These are phyloP conservation scores for Dicorynia guianensis DNA, from an alignment of 306 rosid genomes.

Conservation along the genomic window DNA sequence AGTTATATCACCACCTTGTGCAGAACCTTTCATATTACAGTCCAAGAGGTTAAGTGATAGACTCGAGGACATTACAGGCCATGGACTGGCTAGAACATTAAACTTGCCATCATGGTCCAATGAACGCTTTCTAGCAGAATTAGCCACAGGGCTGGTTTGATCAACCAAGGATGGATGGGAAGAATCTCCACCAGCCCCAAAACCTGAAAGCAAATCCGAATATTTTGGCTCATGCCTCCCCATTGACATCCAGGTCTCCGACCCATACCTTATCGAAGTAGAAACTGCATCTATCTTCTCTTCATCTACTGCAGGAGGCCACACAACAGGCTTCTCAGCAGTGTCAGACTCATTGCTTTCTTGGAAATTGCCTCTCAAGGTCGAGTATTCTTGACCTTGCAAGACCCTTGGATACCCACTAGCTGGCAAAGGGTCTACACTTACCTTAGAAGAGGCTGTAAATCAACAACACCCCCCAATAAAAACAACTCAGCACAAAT, in stretches of 20 bases:
- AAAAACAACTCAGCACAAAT: slow-evolving; percentile 21
- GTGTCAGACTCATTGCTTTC: slow-evolving; percentile 67
- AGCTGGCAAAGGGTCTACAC: slow-evolving; percentile 67
- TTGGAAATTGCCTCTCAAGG: slow-evolving; percentile 72
- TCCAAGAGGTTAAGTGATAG: slow-evolving; percentile 66
- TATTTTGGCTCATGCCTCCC: slow-evolving; percentile 79
- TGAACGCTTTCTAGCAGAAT: slow-evolving; percentile 55
- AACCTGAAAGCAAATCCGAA: slow-evolving; percentile 83
- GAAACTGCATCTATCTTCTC: slow-evolving; percentile 68
- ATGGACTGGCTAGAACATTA: slow-evolving; percentile 50
- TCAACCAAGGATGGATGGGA: slow-evolving; percentile 52
- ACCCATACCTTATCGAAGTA: slow-evolving; percentile 65
- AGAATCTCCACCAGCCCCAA: slow-evolving; percentile 61
- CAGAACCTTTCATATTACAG: slow-evolving; percentile 60
- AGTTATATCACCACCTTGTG: slow-evolving; percentile 54
- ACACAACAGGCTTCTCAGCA: slow-evolving; percentile 68
- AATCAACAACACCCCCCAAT: not conserved
- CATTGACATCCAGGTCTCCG: slow-evolving; percentile 68
- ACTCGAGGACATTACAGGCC: slow-evolving; percentile 65
- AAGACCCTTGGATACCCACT: slow-evolving; percentile 86
- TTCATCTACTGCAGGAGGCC: slow-evolving; percentile 68
- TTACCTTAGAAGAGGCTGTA: slow-evolving; percentile 67
- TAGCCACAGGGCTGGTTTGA: slow-evolving; percentile 50
- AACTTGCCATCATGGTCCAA: slow-evolving; percentile 71
- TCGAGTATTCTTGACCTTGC: slow-evolving; percentile 97